A percentile compares a stretch with the other conserved stretches of the same genome.
These are phyloP conservation scores for Colletotrichum sp. DNA, from an alignment of 2,329 filamentous ascomycete species.

Conservation along the genomic window DNA sequence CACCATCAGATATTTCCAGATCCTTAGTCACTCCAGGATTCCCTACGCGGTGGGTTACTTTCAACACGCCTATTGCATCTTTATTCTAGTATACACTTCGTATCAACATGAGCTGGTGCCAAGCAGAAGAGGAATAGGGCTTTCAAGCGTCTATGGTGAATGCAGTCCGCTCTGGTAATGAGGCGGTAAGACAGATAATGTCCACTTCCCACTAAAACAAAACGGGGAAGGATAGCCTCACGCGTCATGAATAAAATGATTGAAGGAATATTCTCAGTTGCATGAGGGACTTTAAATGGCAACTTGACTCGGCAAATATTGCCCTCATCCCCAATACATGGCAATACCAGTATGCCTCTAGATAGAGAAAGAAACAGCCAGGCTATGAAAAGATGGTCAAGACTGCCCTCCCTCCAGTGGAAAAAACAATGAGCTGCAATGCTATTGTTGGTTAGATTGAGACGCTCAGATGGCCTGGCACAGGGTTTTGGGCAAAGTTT, in stretches of 20 bases:
- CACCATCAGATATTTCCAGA: rapidly evolving
- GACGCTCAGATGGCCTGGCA: not conserved
- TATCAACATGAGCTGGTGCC: not conserved
- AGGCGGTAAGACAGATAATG: not conserved
- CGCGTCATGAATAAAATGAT: too few species aligned
- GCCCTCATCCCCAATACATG: not conserved
- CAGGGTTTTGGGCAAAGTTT: not conserved
- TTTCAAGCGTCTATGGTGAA: not conserved
- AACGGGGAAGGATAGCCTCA: too few species aligned
- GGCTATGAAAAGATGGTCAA: not conserved
- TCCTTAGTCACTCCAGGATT: not conserved
- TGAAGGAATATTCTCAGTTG: too few species aligned
- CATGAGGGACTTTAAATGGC: not conserved
- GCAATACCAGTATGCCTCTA: not conserved
- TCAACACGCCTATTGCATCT: not conserved
- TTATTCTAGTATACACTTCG: not conserved
- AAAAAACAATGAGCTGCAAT: not conserved
- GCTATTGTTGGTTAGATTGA: too few species aligned
- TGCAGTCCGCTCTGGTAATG: not conserved
- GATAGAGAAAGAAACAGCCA: not conserved
- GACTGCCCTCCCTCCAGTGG: not conserved
- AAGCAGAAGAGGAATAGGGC: not conserved
- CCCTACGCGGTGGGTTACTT: rapidly evolving
- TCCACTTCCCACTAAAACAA: too few species aligned
- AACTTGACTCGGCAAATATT: not conserved